Conservation (phyloP, 1,284 basidiomycete genomes). For the Ceratobasidium sp. region DNA sequence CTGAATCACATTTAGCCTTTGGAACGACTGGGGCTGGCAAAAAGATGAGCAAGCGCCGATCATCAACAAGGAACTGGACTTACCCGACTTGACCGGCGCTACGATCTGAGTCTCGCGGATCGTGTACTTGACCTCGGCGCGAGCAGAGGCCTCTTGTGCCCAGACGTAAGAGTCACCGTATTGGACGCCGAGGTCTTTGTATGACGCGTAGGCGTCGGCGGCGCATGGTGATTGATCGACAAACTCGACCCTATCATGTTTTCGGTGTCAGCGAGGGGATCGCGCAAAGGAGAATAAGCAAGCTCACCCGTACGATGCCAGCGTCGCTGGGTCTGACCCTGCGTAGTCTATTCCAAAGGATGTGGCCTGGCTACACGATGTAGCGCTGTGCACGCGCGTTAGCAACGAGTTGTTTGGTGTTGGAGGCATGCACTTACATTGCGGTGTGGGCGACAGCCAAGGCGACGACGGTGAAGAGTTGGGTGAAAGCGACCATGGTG, state of each 20-base stretch:
- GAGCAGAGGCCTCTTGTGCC: neutral
- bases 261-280: neutral
- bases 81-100: neutral
- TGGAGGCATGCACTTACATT: neutral
- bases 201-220: neutral
- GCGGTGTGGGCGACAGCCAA: neutral
- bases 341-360: neutral
- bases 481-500: slow-evolving; percentile 4
- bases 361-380: neutral
- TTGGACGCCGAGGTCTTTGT: neutral
- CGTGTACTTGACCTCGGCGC: neutral
- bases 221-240: neutral
- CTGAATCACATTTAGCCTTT: neutral
- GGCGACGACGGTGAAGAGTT: neutral
- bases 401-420: neutral
- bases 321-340: neutral
- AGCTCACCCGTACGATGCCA: neutral
- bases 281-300: neutral
- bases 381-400: neutral
- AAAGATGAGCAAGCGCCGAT: neutral
- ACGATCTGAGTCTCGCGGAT: neutral
- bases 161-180: neutral
- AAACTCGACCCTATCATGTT: neutral
- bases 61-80: neutral
- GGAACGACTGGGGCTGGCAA: neutral